Conservation (phyloP, 495 filamentous ascomycete species). For the Parachaetomium inaequale region DNA sequence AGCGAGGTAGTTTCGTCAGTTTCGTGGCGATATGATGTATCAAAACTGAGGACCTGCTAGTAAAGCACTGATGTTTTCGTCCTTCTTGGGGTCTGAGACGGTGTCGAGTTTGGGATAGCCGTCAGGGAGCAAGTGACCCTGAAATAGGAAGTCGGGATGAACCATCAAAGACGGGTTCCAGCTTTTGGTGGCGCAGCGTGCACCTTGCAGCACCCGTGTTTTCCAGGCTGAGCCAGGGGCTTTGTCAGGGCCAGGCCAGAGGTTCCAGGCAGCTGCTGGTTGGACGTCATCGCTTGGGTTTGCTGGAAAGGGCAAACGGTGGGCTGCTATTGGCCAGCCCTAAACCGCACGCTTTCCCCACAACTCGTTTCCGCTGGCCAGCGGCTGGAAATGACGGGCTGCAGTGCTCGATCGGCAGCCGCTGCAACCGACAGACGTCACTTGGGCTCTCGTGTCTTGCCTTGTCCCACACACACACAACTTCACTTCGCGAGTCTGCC, state of each 20-base stretch:
- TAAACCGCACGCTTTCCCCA: not conserved
- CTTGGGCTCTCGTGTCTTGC: not conserved
- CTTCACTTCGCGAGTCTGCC: not conserved
- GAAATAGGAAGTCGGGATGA: too few species aligned
- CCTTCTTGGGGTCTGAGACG: not conserved
- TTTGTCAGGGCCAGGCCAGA: too few species aligned
- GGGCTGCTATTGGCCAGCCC: slow-evolving; percentile 12
- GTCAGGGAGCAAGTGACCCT: too few species aligned
- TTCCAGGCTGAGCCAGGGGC: too few species aligned
- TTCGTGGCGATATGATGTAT: not conserved
- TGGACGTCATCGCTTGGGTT: slow-evolving; percentile 1
- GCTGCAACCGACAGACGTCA: slow-evolving; percentile 10
- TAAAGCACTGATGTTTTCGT: not conserved
- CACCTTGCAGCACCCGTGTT: too few species aligned
- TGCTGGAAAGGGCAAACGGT: not conserved
- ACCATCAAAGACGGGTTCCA: too few species aligned
- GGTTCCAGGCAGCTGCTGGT: not conserved
- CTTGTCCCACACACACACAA: slow-evolving; percentile 3
- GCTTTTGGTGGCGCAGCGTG: slow-evolving; percentile 3
- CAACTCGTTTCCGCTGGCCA: not conserved
- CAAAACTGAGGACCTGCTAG: not conserved
- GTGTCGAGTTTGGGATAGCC: too few species aligned
- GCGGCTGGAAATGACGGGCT: not conserved
- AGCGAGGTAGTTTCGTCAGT: not conserved
- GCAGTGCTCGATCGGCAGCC: not conserved